Evolutionary conservation across 2,329 filamentous ascomycete genomes (phyloP).

Genomic region (Talaromyces amestolkiae): DNA sequence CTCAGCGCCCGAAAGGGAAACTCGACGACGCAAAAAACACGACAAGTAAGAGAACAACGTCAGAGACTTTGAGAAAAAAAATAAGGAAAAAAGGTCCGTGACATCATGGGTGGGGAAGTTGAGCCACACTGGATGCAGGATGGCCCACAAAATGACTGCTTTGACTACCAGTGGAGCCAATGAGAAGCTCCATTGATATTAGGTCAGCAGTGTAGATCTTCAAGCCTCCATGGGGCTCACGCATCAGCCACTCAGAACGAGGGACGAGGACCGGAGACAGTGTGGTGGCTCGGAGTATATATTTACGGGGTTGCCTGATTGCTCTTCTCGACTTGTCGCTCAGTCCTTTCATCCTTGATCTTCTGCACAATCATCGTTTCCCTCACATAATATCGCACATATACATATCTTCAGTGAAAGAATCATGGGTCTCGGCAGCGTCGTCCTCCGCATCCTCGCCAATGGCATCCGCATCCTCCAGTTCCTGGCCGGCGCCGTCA

Average conservation of each 20-base stretch:
- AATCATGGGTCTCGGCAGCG: slow-evolving; percentile 58
- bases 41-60: neutral
- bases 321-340: neutral
- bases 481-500: slow-evolving; percentile 68
- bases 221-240: neutral
- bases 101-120: neutral
- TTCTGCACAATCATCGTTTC: neutral
- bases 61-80: neutral
- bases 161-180: neutral
- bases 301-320: neutral
- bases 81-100: neutral
- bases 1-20: neutral
- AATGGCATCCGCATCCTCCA: slow-evolving; percentile 71
- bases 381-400: too few species aligned
- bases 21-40: neutral
- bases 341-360: neutral
- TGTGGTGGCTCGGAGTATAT: neutral
- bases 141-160: neutral
- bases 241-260: neutral
- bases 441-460: slow-evolving; percentile 66
- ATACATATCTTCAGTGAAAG: too few species aligned
- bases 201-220: neutral
- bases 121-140: neutral
- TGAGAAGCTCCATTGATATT: neutral
- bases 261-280: too few species aligned